Evolutionary conservation across 1,284 basidiomycete genomes (phyloP).

Genomic region (Cystobasidiaceae sp.): DNA sequence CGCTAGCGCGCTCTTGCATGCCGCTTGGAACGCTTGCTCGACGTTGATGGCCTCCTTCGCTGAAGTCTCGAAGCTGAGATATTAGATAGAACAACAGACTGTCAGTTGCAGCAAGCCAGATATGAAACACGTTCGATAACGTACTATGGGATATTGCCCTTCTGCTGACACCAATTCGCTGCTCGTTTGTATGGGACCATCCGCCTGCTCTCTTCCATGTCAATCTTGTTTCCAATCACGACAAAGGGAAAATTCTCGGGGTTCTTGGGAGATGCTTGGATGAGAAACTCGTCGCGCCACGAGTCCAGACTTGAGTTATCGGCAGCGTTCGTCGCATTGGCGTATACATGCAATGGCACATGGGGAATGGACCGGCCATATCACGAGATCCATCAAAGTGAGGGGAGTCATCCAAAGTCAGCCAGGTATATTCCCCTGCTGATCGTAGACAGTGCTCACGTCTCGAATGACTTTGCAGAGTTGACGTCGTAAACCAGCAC

Average conservation of each 20-base stretch:
- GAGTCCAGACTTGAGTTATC: slow-evolving; percentile 72
- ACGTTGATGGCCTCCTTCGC: slow-evolving; percentile 99
- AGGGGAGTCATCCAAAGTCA: too few relatives aligned
- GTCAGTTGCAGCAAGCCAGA: too few relatives aligned
- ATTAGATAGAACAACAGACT: neutral
- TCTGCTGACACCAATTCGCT: slow-evolving; percentile 99
- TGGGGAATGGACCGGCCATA: too few relatives aligned
- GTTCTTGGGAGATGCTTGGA: slow-evolving; percentile 96
- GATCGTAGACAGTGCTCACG: slow-evolving; percentile 49
- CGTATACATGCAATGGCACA: too few relatives aligned
- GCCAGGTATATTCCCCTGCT: too few relatives aligned
- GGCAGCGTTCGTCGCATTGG: too few relatives aligned
- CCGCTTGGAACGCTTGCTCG: slow-evolving; percentile 99
- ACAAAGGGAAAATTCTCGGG: slow-evolving; percentile 99
- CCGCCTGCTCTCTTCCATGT: slow-evolving; percentile 97
- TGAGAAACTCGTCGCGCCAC: slow-evolving; percentile 95
- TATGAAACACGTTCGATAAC: too few relatives aligned
- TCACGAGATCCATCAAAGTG: too few relatives aligned
- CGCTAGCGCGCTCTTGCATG: slow-evolving; percentile 95
- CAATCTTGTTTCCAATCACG: slow-evolving; percentile 98
- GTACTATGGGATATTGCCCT: slow-evolving; percentile 93
- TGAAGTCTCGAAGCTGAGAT: slow-evolving; percentile 78
- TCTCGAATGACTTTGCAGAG: slow-evolving; percentile 96
- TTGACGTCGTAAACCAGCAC: slow-evolving; percentile 99
- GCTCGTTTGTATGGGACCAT: slow-evolving; percentile 99